A percentile compares a stretch with the other conserved stretches of the same genome.
These are phyloP conservation scores for Penicillium argentinense DNA, from an alignment of 495 filamentous ascomycete genomes.

Conservation along the genomic window DNA sequence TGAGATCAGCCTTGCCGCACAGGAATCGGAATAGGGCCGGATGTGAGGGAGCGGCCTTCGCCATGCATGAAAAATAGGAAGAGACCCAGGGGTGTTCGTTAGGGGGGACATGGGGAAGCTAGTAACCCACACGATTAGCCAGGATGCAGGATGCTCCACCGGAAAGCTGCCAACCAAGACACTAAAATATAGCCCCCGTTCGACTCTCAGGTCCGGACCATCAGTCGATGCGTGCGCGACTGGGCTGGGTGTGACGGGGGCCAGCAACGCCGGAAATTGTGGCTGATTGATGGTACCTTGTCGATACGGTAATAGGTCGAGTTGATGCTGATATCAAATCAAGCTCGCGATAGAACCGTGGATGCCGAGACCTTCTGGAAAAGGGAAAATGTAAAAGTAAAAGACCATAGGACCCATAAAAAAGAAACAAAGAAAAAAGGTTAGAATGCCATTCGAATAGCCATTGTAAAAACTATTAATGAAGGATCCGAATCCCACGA, in stretches of 20 bases:
- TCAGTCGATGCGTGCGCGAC: background rate
- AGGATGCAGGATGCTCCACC: slow-evolving; percentile 32
- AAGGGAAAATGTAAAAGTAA: no score
- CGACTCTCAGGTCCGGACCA: background rate
- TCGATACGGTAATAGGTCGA: background rate
- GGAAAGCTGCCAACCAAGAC: slow-evolving; percentile 36
- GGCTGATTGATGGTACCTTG: no score
- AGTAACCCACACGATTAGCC: slow-evolving; percentile 39
- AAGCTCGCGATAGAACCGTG: background rate
- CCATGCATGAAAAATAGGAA: slow-evolving; percentile 13
- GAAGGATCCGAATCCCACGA: background rate
- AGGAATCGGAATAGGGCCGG: slow-evolving; percentile 16
- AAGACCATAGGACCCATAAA: no score
- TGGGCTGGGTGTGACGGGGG: no score
- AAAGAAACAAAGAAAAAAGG: no score
- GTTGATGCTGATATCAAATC: no score
- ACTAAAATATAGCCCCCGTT: slow-evolving; percentile 11
- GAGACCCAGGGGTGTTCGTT: slow-evolving; percentile 40
- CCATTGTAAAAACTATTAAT: no score
- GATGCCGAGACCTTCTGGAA: background rate
- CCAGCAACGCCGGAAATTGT: background rate
- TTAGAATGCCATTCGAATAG: no score
- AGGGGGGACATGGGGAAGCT: slow-evolving; percentile 37
- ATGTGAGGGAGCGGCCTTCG: slow-evolving; percentile 26
- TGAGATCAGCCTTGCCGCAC: slow-evolving; percentile 29